phyloP scores from a whole-genome alignment of 345 rosid genomes.

The Citrus maxima region DNA sequence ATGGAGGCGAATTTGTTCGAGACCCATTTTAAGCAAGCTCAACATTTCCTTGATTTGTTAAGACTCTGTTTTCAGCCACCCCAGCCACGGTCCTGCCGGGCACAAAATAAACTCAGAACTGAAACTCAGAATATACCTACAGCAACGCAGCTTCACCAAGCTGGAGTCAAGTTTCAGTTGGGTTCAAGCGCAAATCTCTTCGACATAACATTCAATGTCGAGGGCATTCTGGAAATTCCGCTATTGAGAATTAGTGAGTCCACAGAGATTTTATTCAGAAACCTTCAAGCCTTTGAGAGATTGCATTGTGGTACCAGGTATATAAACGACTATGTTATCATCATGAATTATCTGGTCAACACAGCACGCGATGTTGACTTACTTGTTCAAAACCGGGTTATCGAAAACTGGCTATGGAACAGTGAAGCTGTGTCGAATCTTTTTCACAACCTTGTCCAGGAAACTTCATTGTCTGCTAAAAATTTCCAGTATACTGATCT shows the following conservation, averaged over 20 bases:
- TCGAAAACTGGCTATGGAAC: no score
- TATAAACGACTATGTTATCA: conserved; percentile 2
- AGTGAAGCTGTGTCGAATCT: no score
- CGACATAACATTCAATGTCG: no score
- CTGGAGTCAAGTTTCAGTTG: no score
- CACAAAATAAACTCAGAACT: not conserved
- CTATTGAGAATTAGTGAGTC: not conserved
- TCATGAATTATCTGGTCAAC: conserved; percentile 14
- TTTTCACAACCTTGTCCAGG: no score
- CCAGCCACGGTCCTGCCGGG: no score
- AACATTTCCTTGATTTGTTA: not conserved
- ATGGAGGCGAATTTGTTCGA: not conserved
- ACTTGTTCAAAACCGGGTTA: not conserved
- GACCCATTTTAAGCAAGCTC: not conserved
- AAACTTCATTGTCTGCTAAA: no score
- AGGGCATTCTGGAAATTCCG: not conserved
- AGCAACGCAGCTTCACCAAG: no score
- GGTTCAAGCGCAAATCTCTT: no score
- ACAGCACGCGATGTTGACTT: conserved; percentile 15
- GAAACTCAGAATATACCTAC: no score
- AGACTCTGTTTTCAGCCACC: not conserved
- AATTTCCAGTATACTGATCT: no score
- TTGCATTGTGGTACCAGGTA: not conserved
- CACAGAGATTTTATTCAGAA: not conserved
- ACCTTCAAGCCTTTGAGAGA: not conserved